Evolutionary conservation across 2,329 filamentous ascomycete species (phyloP).

Genomic region (Scortechinia acanthostroma): DNA sequence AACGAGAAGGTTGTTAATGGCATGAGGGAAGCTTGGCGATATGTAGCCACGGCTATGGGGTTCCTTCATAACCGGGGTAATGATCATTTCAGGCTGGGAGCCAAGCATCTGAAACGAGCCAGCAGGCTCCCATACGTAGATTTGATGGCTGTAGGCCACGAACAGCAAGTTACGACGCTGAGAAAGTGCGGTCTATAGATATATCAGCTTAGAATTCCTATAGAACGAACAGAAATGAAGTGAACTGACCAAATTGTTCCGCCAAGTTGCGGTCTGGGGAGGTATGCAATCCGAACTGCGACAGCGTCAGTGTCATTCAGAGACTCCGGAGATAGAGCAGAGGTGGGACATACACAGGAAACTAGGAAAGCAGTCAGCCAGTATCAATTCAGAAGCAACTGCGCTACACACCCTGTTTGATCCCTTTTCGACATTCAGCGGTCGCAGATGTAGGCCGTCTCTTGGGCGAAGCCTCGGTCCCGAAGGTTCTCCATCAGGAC

Average conservation of each 20-base stretch:
- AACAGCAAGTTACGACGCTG: conserved; percentile 36
- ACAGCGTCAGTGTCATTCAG: too few relatives aligned
- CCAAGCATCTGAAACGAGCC: conserved; percentile 27
- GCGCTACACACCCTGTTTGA: neutral
- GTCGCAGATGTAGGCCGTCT: neutral
- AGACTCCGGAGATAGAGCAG: too few relatives aligned
- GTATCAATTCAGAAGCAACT: neutral
- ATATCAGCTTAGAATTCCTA: neutral
- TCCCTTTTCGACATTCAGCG: neutral
- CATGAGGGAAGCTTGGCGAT: conserved; percentile 41
- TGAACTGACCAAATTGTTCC: conserved; percentile 28
- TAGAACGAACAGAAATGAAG: conserved; percentile 6
- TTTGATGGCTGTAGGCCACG: conserved; percentile 24
- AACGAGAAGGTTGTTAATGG: conserved; percentile 63
- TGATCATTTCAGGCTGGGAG: conserved; percentile 24
- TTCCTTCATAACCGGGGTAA: conserved; percentile 14
- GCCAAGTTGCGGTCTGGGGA: conserved; percentile 25
- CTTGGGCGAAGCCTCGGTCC: neutral
- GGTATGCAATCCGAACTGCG: conserved; percentile 3
- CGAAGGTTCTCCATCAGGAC: too few relatives aligned
- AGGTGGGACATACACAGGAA: neutral
- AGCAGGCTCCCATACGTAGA: conserved; percentile 32
- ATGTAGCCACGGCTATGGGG: conserved; percentile 34
- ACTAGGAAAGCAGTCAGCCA: neutral
- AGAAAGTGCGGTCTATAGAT: conserved; percentile 28